Evolutionary conservation across 176 grass and related monocot genomes (phyloP), one percentile per base, ranked within the genome.

Genomic region (Carex myosuroides): DNA sequence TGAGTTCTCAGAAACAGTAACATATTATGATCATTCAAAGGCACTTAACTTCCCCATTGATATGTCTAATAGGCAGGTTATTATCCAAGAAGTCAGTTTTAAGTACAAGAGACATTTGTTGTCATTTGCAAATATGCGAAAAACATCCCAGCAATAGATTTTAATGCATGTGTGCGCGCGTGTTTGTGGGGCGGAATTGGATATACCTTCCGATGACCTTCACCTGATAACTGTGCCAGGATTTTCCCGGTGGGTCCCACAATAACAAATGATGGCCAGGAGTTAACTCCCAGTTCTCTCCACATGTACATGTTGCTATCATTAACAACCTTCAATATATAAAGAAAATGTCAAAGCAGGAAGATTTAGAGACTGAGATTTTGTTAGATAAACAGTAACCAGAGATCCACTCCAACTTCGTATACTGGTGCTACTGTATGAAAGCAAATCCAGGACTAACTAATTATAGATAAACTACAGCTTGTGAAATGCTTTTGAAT

Each of bases 221-320:
- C 95, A 39, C 95, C 95, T 86, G 95, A 85, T 87, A 98, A 82
- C 63, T 91, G 92, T 84, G 92, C 88, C 79, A 98, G 84, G 91
- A 98, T 77, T 78, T 94, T 94, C 65, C 95, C 95, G 8, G 92
- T 98, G 68, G 95, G 95, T 29, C 73, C 91, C 85, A 98, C 85
- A 82, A 98, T 81, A 89, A 98, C 89, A 90, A 94, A 93, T 58
- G 95, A 93, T 60, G 91, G 95, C 95, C 95, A 98, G 71, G 95
- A 98, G 63, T 91, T 98, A 63, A 98, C 92, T 72, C 95, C 92
- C 20, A 98, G 60, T 90, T 94, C 95, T 86, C 89, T 93, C 95
- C 92, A 98, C 80, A 98, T 71, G 85, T 90, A 93, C 95, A 98
- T 98, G 62, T 94, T 88, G 33, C 86, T 90, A 83, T 98, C 95